These are phyloP conservation scores for Neofusicoccum sp. DNA, from an alignment of 2,329 filamentous ascomycete genomes.

Conservation along the genomic window DNA sequence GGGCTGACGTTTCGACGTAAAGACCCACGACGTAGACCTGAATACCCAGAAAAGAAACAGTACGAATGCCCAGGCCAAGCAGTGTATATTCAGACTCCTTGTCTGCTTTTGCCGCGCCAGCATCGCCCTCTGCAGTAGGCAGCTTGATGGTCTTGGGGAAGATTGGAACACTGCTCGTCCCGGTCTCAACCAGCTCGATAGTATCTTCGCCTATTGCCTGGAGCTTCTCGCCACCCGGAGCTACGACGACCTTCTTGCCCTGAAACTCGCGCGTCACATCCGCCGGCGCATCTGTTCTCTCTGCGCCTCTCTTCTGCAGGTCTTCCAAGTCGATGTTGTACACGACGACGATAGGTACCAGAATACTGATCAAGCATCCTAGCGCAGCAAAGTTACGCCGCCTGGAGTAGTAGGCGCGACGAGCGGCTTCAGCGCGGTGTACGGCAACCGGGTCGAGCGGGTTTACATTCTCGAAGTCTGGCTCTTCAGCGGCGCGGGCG, in stretches of 20 bases:
- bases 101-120: constrained; percentile 23
- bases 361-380: constrained; percentile 37
- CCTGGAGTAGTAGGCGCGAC: constrained; percentile 28
- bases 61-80: constrained; percentile 81
- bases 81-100: constrained; percentile 71
- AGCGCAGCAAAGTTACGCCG: constrained; percentile 34
- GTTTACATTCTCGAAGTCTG: constrained; percentile 13
- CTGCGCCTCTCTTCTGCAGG: constrained; percentile 4
- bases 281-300: constrained; percentile 28
- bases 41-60: constrained; percentile 84
- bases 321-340: constrained; percentile 31
- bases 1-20: constrained; percentile 82
- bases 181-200: constrained; percentile 74
- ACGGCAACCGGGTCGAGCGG: constrained; percentile 31
- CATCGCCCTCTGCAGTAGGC: constrained; percentile 40
- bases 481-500: constrained; percentile 7
- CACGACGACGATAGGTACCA: constrained; percentile 36
- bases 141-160: constrained; percentile 74
- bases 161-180: constrained; percentile 72
- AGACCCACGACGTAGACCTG: constrained; percentile 94
- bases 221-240: constrained; percentile 61
- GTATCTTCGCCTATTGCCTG: constrained; percentile 48
- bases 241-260: constrained; percentile 57
- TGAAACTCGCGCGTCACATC: constrained; percentile 40
- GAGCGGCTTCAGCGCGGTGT: constrained; percentile 33